phyloP scores from a whole-genome alignment of 768 basidiomycete species.

The Multifurca ochricompacta region DNA sequence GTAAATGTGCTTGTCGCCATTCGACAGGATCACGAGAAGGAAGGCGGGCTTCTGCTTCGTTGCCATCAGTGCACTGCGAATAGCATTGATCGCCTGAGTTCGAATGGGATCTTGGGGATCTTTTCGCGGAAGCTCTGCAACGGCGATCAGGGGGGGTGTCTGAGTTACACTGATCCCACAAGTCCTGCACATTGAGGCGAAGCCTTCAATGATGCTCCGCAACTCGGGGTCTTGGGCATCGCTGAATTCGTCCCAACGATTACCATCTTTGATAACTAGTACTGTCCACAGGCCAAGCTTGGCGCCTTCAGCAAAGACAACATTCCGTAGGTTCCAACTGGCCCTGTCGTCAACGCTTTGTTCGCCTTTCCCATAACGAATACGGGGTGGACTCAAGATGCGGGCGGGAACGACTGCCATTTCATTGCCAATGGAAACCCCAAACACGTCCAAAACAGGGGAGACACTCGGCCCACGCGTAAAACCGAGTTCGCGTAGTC shows the following conservation, averaged over 20 bases:
- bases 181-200: conserved; percentile 51
- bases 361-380: conserved; percentile 33
- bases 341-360: conserved; percentile 37
- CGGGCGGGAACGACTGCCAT: conserved; percentile 53
- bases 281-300: conserved; percentile 58
- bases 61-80: conserved; percentile 35
- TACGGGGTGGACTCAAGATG: conserved; percentile 36
- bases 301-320: conserved; percentile 55
- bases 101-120: conserved; percentile 48
- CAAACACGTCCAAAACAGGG: conserved; percentile 35
- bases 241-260: conserved; percentile 49
- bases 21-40: conserved; percentile 42
- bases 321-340: conserved; percentile 46
- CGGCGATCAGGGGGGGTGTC: conserved; percentile 32
- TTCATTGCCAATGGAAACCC: conserved; percentile 37
- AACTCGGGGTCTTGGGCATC: conserved; percentile 50
- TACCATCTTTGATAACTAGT: conserved; percentile 56
- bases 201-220: conserved; percentile 38
- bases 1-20: conserved; percentile 41
- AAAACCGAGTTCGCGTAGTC: conserved; percentile 39
- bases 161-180: conserved; percentile 52
- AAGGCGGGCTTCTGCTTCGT: conserved; percentile 36
- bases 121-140: conserved; percentile 45
- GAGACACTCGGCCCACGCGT: conserved; percentile 22
- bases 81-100: conserved; percentile 37